Percentiles rank a stretch among this genome's conserved stretches.
Evolutionary conservation across 495 filamentous ascomycete genomes (phyloP).

Genomic region (Hypoxylon intermedium): DNA sequence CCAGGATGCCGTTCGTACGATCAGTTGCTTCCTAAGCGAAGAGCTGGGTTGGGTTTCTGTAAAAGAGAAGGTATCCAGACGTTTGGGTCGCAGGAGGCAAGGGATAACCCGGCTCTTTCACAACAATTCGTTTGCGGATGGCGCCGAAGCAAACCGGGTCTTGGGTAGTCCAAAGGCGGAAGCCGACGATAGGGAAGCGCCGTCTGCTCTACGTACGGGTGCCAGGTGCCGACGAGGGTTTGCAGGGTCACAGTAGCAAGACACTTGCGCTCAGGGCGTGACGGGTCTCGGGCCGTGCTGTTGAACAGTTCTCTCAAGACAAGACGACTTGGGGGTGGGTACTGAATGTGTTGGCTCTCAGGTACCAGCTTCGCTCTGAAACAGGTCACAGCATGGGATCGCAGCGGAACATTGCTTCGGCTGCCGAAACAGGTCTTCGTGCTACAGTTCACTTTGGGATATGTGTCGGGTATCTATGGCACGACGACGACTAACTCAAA

Average conservation of each 20-base stretch:
- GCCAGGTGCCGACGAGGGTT: no score
- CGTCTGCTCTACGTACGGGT: no score
- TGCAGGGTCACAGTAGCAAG: no score
- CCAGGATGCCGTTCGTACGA: background rate
- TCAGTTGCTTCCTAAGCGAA: background rate
- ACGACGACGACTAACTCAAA: background rate
- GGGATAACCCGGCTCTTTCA: no score
- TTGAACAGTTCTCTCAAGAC: no score
- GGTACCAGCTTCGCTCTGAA: background rate
- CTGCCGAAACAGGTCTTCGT: slow-evolving; percentile 26
- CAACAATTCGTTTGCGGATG: no score
- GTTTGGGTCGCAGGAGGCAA: background rate
- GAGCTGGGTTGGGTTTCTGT: background rate
- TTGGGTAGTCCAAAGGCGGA: no score
- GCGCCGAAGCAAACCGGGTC: no score
- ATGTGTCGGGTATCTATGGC: background rate
- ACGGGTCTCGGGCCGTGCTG: no score
- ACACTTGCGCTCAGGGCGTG: no score
- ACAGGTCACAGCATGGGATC: background rate
- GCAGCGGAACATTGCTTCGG: slow-evolving; percentile 2
- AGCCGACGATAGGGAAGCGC: no score
- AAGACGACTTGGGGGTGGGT: background rate
- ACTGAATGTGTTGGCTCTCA: background rate
- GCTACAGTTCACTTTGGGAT: slow-evolving; percentile 1
- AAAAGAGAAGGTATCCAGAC: background rate